Evolutionary conservation across 2,329 filamentous ascomycete species (phyloP).

Genomic region (Clarireedia paspali): DNA sequence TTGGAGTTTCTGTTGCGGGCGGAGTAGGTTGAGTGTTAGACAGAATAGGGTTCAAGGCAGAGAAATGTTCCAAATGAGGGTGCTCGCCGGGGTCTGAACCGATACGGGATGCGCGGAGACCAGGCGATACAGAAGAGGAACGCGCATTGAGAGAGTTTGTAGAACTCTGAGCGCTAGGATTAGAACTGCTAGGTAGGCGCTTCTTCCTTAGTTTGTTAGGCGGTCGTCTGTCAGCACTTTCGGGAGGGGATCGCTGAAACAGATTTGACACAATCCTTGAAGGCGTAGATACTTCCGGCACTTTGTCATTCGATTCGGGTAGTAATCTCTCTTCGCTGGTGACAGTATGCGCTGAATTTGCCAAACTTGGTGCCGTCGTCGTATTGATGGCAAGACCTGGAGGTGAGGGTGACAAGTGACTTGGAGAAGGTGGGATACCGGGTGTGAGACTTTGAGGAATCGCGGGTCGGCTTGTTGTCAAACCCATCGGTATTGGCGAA

Average conservation of each 20-base stretch:
- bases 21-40: constrained; percentile 21
- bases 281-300: constrained; percentile 37
- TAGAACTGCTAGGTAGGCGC: constrained; percentile 62
- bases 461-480: constrained; percentile 10
- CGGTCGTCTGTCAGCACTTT: constrained; percentile 54
- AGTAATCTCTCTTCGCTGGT: constrained; percentile 44
- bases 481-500: constrained; percentile 30
- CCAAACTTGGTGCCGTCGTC: constrained; percentile 17
- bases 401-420: constrained; percentile 19
- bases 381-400: constrained; percentile 16
- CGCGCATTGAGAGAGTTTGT: constrained; percentile 60
- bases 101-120: constrained; percentile 27
- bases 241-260: constrained; percentile 61
- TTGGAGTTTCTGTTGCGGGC: constrained; percentile 21
- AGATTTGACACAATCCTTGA: constrained; percentile 63
- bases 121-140: constrained; percentile 21
- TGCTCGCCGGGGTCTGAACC: constrained; percentile 26
- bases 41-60: constrained; percentile 2
- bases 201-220: constrained; percentile 92
- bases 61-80: neutral
- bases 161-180: constrained; percentile 86
- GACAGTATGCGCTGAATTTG: constrained; percentile 18
- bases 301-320: constrained; percentile 21
- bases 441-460: constrained; percentile 20
- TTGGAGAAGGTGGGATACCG: constrained; percentile 11